Evolutionary conservation across 257 asterid genomes (phyloP).

Genomic region (Solanum neorickii): DNA sequence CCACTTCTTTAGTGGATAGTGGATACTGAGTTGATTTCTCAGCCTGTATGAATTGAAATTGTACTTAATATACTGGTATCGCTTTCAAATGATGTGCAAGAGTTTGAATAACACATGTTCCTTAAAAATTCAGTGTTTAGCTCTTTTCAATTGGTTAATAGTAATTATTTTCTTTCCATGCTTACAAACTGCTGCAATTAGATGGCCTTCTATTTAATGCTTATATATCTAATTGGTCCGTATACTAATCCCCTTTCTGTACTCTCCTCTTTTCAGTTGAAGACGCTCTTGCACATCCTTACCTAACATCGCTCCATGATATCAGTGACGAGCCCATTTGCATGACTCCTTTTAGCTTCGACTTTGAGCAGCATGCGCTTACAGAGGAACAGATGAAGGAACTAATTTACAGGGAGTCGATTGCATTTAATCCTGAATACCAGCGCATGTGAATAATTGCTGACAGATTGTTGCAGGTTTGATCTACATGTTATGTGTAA

Average conservation of each 20-base stretch:
- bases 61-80: not conserved
- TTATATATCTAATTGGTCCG: not conserved
- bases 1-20: not conserved
- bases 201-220: not conserved
- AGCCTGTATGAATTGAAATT: not conserved
- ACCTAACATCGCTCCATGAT: slow-evolving; percentile 88
- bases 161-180: not conserved
- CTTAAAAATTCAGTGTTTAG: not conserved
- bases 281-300: slow-evolving; percentile 87
- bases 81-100: not conserved
- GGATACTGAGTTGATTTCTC: not conserved
- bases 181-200: not conserved
- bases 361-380: slow-evolving; percentile 92
- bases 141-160: not conserved
- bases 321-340: slow-evolving; percentile 89
- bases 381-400: slow-evolving; percentile 97
- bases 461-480: slow-evolving; percentile 1
- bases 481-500: not conserved
- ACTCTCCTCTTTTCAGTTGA: slow-evolving; percentile 45
- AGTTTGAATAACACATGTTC: not conserved
- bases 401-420: slow-evolving; percentile 80
- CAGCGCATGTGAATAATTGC: slow-evolving; percentile 40
- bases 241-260: not conserved
- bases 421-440: slow-evolving; percentile 87
- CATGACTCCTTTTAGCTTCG: slow-evolving; percentile 71